phyloP scores from a whole-genome alignment of 1,284 basidiomycete species.

The Ustilago trichophora region DNA sequence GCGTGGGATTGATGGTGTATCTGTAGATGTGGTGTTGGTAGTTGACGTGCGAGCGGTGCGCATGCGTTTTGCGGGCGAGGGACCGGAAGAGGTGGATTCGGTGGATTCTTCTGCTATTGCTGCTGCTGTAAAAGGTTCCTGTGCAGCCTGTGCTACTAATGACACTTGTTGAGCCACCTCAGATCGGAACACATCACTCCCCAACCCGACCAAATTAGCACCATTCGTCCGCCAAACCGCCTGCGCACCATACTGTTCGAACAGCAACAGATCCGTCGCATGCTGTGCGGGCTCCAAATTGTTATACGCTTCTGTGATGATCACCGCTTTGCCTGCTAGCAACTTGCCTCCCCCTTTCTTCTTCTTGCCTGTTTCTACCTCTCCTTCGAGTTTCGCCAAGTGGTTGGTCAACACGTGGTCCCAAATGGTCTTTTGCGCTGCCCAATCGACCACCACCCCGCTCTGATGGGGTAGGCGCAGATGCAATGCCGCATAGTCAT shows the following conservation, averaged over 20 bases:
- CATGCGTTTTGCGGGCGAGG: too few species aligned
- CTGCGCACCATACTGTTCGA: constrained; percentile 93
- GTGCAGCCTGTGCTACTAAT: too few species aligned
- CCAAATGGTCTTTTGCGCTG: constrained; percentile 60
- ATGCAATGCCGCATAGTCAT: constrained; percentile 55
- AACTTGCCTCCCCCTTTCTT: constrained; percentile 2
- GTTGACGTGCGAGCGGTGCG: background rate
- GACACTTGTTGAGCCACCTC: too few species aligned
- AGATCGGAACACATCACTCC: constrained; percentile 7
- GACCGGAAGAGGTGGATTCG: too few species aligned
- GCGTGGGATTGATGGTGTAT: background rate
- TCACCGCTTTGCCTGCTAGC: constrained; percentile 37
- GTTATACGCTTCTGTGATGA: constrained; percentile 93
- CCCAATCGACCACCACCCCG: constrained; percentile 62
- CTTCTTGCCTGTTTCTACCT: background rate
- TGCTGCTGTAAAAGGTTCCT: background rate
- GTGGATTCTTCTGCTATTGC: background rate
- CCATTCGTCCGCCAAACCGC: constrained; percentile 74
- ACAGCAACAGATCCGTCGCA: constrained; percentile 89
- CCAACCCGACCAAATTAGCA: constrained; percentile 16
- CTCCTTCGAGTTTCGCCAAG: constrained; percentile 5
- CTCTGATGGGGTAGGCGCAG: constrained; percentile 58
- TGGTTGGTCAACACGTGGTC: constrained; percentile 50
- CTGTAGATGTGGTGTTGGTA: background rate
- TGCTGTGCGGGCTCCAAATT: constrained; percentile 89